Evolutionary conservation across 441 rosid species (phyloP).

Genomic region (Pelargonium citronellum): DNA sequence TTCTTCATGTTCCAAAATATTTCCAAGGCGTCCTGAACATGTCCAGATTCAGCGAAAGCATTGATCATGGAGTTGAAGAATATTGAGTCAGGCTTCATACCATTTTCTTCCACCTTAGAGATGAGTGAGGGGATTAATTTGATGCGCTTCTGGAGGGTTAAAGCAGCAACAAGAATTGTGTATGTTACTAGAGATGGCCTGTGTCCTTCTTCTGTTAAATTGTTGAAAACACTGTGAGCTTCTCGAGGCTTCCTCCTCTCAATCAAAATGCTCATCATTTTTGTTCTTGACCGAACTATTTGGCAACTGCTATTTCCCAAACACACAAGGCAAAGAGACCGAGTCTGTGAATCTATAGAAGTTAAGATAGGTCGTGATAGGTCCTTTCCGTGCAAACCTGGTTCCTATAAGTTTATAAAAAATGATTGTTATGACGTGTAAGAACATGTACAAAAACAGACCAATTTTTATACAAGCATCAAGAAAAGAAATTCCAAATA

Average conservation of each 20-base stretch:
- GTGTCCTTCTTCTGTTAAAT: slow-evolving; percentile 71
- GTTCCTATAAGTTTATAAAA: slow-evolving; percentile 33
- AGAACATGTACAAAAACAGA: slow-evolving; percentile 1
- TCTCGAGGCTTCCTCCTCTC: slow-evolving; percentile 72
- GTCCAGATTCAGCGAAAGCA: slow-evolving; percentile 79
- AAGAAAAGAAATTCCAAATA: not conserved
- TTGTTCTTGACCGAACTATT: slow-evolving; percentile 71
- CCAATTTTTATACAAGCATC: not conserved
- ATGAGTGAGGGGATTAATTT: slow-evolving; percentile 54
- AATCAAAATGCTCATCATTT: slow-evolving; percentile 66
- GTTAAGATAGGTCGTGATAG: slow-evolving; percentile 31
- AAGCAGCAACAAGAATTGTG: slow-evolving; percentile 70
- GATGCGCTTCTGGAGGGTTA: slow-evolving; percentile 57
- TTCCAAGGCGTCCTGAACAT: slow-evolving; percentile 68
- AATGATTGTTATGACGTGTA: not conserved
- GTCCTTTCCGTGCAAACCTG: slow-evolving; percentile 30
- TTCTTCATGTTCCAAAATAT: slow-evolving; percentile 71
- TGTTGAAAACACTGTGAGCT: slow-evolving; percentile 54
- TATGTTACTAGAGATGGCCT: slow-evolving; percentile 74
- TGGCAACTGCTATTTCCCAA: slow-evolving; percentile 49
- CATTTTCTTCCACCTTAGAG: slow-evolving; percentile 60
- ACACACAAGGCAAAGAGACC: slow-evolving; percentile 49
- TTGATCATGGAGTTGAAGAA: slow-evolving; percentile 89
- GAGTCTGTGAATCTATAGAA: slow-evolving; percentile 22
- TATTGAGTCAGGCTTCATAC: slow-evolving; percentile 73